Evolutionary conservation across 75 land plant species (phyloP).

Genomic region (Sequoia sempervirens): DNA sequence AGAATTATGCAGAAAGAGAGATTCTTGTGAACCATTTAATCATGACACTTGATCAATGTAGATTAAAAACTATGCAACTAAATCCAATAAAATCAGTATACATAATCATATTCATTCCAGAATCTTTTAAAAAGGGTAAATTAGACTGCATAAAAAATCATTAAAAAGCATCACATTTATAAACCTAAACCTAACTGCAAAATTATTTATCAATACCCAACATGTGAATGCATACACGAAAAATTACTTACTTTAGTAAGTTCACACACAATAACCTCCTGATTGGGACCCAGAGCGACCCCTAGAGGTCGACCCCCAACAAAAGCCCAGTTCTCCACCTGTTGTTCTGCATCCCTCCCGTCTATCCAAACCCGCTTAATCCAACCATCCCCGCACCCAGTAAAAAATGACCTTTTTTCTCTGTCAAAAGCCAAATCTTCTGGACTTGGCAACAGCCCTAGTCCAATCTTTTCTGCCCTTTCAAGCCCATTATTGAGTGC

Average conservation of each 20-base stretch:
- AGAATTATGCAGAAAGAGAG: too few relatives aligned
- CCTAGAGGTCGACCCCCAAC: constrained; percentile 81
- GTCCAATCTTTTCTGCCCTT: constrained; percentile 26
- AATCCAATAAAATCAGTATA: too few relatives aligned
- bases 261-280: constrained; percentile 50
- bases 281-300: constrained; percentile 32
- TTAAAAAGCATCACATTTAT: too few relatives aligned
- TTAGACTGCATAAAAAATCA: background rate
- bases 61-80: too few relatives aligned
- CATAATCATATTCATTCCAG: too few relatives aligned
- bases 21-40: background rate
- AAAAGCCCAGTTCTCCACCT: constrained; percentile 45
- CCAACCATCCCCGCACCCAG: constrained; percentile 78
- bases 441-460: constrained; percentile 34
- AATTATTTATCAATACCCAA: too few relatives aligned
- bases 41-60: background rate
- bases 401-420: constrained; percentile 28
- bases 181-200: too few relatives aligned
- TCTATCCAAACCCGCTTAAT: constrained; percentile 36
- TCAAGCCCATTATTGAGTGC: background rate
- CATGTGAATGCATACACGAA: background rate
- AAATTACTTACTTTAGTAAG: constrained; percentile 22
- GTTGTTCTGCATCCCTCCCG: background rate
- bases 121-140: too few relatives aligned
- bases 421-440: constrained; percentile 71